Percentiles rank a stretch among this genome's conserved stretches.
Conservation (phyloP, 768 basidiomycete genomes). For the Stropharia rugosoannulata region DNA sequence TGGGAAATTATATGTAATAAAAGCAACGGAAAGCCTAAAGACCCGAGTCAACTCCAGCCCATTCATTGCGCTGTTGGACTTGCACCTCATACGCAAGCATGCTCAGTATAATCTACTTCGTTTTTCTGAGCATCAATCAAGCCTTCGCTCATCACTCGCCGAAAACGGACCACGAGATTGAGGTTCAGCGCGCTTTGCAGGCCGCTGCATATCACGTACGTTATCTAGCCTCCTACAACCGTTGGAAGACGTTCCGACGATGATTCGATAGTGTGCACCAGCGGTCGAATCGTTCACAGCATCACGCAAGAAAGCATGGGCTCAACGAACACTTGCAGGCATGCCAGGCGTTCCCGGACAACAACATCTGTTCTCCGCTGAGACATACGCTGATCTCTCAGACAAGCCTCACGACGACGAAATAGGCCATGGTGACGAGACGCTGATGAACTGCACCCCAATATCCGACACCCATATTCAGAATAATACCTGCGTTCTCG, state of each 20-base stretch:
- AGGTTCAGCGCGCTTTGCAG: constrained; percentile 46
- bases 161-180: constrained; percentile 43
- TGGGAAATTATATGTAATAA: no score
- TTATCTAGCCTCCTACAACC: constrained; percentile 1
- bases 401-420: constrained; percentile 15
- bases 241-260: background rate
- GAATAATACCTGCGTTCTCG: constrained; percentile 54
- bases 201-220: constrained; percentile 52
- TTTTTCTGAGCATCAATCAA: constrained; percentile 18
- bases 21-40: no score
- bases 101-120: constrained; percentile 12
- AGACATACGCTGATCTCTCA: constrained; percentile 31
- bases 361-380: constrained; percentile 40
- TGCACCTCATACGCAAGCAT: background rate
- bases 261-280: constrained; percentile 44
- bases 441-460: constrained; percentile 43
- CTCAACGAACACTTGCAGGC: constrained; percentile 33
- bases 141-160: constrained; percentile 42
- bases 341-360: constrained; percentile 18
- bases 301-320: constrained; percentile 45
- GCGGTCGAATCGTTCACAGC: constrained; percentile 52
- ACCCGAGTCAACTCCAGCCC: no score
- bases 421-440: constrained; percentile 23
- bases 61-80: no score
- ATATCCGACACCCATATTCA: constrained; percentile 47